Conservation (phyloP, 352 stramenopile species). For the Phytophthora quininea region DNA sequence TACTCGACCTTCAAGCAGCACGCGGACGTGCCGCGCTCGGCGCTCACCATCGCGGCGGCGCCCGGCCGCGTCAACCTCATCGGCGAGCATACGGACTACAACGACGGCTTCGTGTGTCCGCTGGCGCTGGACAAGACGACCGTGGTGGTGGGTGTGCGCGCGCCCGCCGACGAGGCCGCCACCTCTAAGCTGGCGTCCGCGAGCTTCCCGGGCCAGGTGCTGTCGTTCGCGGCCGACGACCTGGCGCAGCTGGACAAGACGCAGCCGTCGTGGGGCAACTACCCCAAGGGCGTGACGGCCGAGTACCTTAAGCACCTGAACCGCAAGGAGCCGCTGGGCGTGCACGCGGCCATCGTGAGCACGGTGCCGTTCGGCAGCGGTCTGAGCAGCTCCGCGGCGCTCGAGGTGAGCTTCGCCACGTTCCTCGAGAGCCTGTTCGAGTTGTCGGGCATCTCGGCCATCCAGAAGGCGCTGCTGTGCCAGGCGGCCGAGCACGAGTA, state of each 20-base stretch:
- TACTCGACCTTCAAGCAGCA: constrained; percentile 56
- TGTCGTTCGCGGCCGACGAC: constrained; percentile 60
- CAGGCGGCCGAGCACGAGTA: constrained; percentile 96
- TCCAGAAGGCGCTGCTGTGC: constrained; percentile 91
- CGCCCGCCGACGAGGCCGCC: constrained; percentile 25
- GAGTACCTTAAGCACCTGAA: constrained; percentile 82
- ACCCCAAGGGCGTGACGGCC: constrained; percentile 93
- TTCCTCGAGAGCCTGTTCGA: constrained; percentile 92
- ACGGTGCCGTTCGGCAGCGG: constrained; percentile 93
- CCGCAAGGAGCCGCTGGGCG: constrained; percentile 54
- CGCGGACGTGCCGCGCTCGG: constrained; percentile 37
- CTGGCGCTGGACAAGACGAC: constrained; percentile 92
- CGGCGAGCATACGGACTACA: constrained; percentile 97
- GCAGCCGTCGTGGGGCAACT: constrained; percentile 90
- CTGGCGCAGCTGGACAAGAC: constrained; percentile 55
- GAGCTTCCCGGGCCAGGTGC: constrained; percentile 53
- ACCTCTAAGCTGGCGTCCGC: constrained; percentile 57
- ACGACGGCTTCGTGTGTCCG: constrained; percentile 96
- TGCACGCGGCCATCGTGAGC: constrained; percentile 88
- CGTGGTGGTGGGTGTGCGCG: constrained; percentile 72
- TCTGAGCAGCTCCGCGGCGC: constrained; percentile 91
- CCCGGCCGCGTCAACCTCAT: constrained; percentile 97
- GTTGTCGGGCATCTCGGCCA: constrained; percentile 49
- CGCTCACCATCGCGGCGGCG: constrained; percentile 70
- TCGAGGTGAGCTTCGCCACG: constrained; percentile 92